Evolutionary conservation across 345 rosid species (phyloP).

Genomic region (Moricandia moricandioides): DNA sequence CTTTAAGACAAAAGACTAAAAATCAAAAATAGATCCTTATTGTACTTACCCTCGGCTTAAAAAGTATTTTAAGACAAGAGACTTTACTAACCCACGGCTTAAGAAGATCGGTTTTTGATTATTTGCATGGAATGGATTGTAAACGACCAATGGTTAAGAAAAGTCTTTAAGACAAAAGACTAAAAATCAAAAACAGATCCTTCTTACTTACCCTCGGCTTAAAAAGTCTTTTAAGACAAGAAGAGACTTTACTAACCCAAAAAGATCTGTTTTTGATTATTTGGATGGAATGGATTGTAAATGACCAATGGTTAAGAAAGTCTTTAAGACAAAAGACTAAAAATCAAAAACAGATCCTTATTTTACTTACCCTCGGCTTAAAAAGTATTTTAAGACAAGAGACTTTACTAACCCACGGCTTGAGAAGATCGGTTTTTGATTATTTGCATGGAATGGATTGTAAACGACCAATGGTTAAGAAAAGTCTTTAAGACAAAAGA

Average conservation of each 20-base stretch:
- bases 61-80: no score
- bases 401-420: no score
- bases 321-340: not conserved
- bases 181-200: not conserved
- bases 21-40: not conserved
- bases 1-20: not conserved
- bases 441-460: no score
- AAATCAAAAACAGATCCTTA: not conserved
- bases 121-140: not conserved
- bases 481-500: no score
- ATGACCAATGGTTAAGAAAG: not conserved
- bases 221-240: no score
- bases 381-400: no score
- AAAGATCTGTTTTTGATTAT: not conserved
- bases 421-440: no score
- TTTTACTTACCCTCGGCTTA: no score
- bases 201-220: not conserved
- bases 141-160: not conserved
- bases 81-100: not conserved
- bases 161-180: not conserved
- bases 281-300: not conserved
- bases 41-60: not conserved
- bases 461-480: no score
- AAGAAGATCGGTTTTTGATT: not conserved
- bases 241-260: not conserved